Evolutionary conservation across 140 eudicot species (phyloP).

Genomic region (Oenanthe javanica): DNA sequence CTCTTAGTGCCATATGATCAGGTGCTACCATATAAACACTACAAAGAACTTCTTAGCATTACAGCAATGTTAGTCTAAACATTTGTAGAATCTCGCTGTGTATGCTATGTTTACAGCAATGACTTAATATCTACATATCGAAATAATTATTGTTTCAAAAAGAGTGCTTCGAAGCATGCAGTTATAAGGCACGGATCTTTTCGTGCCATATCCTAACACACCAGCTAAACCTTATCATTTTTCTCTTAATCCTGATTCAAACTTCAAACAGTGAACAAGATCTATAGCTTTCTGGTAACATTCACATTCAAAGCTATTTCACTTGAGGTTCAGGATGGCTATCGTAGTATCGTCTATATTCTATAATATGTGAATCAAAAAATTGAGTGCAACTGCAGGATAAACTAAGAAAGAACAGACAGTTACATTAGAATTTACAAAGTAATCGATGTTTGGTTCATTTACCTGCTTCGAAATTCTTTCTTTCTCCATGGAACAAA

Average conservation of each 20-base stretch:
- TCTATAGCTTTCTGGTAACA: background rate
- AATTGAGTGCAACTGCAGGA: background rate
- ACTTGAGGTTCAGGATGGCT: background rate
- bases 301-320: background rate
- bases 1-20: background rate
- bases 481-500: conserved; percentile 54
- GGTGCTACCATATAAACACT: background rate
- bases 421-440: background rate
- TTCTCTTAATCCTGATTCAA: no score
- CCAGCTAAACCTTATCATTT: background rate
- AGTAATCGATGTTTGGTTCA: background rate
- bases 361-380: background rate
- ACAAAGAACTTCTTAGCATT: background rate
- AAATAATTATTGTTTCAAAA: background rate
- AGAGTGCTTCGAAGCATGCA: background rate
- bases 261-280: background rate
- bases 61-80: background rate
- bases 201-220: background rate
- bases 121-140: background rate
- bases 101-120: no score
- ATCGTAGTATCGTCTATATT: background rate
- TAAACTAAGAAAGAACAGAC: background rate
- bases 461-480: conserved; percentile 65
- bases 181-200: background rate
- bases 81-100: background rate